Conservation (phyloP, 768 basidiomycete species). For the Exidia glandulosa region DNA sequence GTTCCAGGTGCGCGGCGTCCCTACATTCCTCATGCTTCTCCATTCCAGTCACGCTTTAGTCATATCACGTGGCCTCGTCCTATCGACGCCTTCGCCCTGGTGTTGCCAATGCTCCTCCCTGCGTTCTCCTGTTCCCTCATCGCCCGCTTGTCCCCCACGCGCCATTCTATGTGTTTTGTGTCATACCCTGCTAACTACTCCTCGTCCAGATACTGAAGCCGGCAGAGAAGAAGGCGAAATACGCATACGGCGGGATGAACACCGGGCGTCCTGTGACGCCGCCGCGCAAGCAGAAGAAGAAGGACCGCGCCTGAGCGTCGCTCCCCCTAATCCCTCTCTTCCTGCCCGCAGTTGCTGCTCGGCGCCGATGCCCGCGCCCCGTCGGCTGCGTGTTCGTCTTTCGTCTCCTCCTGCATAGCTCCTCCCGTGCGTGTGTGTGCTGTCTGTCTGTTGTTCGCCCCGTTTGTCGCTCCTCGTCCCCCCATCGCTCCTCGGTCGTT, state of each 20-base stretch:
- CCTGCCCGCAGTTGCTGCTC: background rate
- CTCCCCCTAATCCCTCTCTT: background rate
- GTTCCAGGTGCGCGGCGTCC: constrained; percentile 64
- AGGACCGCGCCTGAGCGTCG: constrained; percentile 32
- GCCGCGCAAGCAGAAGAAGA: constrained; percentile 96
- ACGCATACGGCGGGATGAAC: constrained; percentile 79
- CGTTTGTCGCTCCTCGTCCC: no score
- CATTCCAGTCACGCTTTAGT: background rate
- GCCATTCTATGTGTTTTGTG: no score
- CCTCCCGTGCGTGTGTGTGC: no score
- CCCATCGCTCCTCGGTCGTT: no score
- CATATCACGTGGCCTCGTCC: background rate
- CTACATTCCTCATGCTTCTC: background rate
- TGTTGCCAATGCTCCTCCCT: no score
- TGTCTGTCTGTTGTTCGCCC: no score
- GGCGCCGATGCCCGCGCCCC: background rate
- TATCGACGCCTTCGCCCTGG: no score
- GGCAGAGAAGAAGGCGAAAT: constrained; percentile 98
- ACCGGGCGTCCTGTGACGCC: constrained; percentile 71
- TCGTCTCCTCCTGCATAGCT: no score
- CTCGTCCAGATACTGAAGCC: constrained; percentile 91
- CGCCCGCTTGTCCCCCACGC: constrained; percentile 3
- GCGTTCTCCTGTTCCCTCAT: no score
- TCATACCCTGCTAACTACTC: no score
- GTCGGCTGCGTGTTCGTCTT: background rate